Conservation (phyloP, 1,284 basidiomycete genomes). For the Schizophyllum commune region DNA sequence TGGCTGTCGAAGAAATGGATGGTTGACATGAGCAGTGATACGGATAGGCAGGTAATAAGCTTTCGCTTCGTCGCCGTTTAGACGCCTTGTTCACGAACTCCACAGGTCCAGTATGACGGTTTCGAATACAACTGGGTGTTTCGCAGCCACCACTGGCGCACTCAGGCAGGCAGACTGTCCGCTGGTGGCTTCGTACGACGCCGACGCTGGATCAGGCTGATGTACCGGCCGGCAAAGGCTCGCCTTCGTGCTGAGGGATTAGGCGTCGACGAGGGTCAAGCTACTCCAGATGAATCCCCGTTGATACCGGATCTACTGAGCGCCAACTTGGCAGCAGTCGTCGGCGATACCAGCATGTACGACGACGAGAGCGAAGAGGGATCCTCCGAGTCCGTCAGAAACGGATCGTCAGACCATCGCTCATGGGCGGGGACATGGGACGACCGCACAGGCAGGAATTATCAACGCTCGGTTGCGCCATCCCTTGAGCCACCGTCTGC, state of each 20-base stretch:
- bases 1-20: conserved; percentile 78
- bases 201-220: conserved; percentile 70
- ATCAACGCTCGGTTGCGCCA: neutral
- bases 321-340: neutral
- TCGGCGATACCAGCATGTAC: conserved; percentile 8
- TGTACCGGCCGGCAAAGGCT: conserved; percentile 54
- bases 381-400: neutral
- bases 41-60: conserved; percentile 24
- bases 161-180: conserved; percentile 49
- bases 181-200: conserved; percentile 67
- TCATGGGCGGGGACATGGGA: neutral
- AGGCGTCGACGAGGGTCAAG: neutral
- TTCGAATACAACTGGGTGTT: conserved; percentile 81
- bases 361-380: conserved; percentile 1
- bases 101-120: conserved; percentile 67
- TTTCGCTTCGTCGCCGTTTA: neutral
- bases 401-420: neutral
- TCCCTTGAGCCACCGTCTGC: conserved; percentile 13
- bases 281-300: neutral
- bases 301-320: neutral
- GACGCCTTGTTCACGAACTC: neutral
- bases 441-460: neutral
- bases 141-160: conserved; percentile 53
- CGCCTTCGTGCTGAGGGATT: neutral
- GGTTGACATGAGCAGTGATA: conserved; percentile 75